These are phyloP conservation scores for Ustilaginoidea virens DNA, from an alignment of 2,329 filamentous ascomycete species.

Conservation along the genomic window DNA sequence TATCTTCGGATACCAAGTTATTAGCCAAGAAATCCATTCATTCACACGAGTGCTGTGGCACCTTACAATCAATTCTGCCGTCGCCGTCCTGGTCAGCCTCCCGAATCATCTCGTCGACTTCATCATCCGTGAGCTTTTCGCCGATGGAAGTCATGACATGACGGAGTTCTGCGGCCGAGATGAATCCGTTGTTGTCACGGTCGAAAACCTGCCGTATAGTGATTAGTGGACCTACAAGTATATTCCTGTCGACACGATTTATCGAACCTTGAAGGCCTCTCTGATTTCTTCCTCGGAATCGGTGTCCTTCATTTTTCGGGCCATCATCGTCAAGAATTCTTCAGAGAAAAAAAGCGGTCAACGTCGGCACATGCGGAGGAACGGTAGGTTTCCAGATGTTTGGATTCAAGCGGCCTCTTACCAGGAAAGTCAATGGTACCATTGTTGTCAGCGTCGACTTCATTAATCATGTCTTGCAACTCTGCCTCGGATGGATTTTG, in stretches of 20 bases:
- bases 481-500: slow-evolving; percentile 85
- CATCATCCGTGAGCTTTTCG: slow-evolving; percentile 80
- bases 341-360: no score
- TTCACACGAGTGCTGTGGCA: neutral
- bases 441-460: slow-evolving; percentile 85
- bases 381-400: neutral
- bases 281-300: slow-evolving; percentile 84
- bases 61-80: slow-evolving; percentile 74
- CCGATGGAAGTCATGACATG: slow-evolving; percentile 89
- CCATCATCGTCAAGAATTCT: slow-evolving; percentile 84
- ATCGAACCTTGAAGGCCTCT: slow-evolving; percentile 83
- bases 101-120: slow-evolving; percentile 87
- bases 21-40: no score
- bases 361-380: neutral
- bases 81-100: slow-evolving; percentile 84
- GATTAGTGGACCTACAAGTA: slow-evolving; percentile 1
- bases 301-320: slow-evolving; percentile 86
- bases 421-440: slow-evolving; percentile 85
- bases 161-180: slow-evolving; percentile 73
- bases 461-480: slow-evolving; percentile 88
- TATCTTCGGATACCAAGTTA: no score
- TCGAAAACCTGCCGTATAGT: slow-evolving; percentile 47
- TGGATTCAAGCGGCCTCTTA: slow-evolving; percentile 30
- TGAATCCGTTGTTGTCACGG: slow-evolving; percentile 84
- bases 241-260: no score